A percentile compares a stretch with the other conserved stretches of the same genome.
phyloP scores from a whole-genome alignment of 345 rosid genomes.

The Corymbia maculata region DNA sequence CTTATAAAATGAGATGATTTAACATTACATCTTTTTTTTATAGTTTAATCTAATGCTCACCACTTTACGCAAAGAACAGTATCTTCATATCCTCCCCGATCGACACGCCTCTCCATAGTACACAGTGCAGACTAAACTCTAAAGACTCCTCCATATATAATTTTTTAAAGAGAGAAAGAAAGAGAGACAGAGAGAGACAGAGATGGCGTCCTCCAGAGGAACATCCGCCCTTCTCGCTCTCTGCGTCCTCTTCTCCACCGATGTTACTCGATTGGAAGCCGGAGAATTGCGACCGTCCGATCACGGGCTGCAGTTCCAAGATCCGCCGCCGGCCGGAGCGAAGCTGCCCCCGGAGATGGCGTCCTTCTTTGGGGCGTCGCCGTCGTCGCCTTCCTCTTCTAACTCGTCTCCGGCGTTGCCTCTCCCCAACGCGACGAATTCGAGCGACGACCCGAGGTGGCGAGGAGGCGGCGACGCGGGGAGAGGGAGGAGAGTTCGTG shows the following conservation, averaged over 20 bases:
- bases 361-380: constrained; percentile 7
- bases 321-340: not conserved
- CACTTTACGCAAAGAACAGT: not conserved
- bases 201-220: not conserved
- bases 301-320: constrained; percentile 12
- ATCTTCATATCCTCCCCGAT: not conserved
- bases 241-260: not conserved
- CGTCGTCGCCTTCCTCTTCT: not conserved
- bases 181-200: not conserved
- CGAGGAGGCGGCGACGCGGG: not conserved
- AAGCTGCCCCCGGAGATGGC: not conserved
- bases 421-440: not conserved
- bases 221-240: not conserved
- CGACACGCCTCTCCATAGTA: not conserved
- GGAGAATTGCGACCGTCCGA: constrained; percentile 12
- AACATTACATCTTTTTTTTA: too few species aligned
- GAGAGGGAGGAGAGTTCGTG: not conserved
- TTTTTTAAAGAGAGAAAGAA: not conserved
- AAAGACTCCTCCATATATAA: not conserved
- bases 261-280: not conserved
- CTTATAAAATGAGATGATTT: too few species aligned
- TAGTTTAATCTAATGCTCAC: not conserved
- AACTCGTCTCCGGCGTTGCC: not conserved
- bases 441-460: not conserved
- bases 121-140: not conserved